These are phyloP conservation scores for Hyphopichia burtonii DNA, from an alignment of 1,139 yeast species.

Conservation along the genomic window DNA sequence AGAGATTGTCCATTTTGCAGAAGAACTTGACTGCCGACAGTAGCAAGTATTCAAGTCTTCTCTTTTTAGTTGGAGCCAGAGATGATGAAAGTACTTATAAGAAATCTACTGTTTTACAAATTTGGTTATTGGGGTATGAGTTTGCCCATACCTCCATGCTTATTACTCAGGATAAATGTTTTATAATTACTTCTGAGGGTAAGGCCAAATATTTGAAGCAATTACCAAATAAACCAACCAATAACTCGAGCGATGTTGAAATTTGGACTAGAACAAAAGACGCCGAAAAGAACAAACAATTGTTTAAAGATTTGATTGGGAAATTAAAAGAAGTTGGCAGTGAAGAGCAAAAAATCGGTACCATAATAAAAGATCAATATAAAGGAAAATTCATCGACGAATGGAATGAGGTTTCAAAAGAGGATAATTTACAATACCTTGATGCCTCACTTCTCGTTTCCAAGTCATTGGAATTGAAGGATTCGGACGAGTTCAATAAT, in stretches of 20 bases:
- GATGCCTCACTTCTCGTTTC: slow-evolving; percentile 60
- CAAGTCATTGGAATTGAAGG: slow-evolving; percentile 68
- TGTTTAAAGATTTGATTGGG: slow-evolving; percentile 60
- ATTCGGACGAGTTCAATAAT: slow-evolving; percentile 69
- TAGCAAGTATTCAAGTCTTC: slow-evolving; percentile 51
- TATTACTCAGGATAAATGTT: slow-evolving; percentile 58
- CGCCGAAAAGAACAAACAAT: slow-evolving; percentile 65
- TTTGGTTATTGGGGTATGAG: slow-evolving; percentile 93
- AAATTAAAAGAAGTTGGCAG: slow-evolving; percentile 38
- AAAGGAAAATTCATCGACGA: slow-evolving; percentile 83
- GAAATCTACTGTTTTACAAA: slow-evolving; percentile 83
- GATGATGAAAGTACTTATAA: slow-evolving; percentile 90
- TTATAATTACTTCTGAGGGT: slow-evolving; percentile 79
- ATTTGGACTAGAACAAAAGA: slow-evolving; percentile 83
- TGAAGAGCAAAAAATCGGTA: slow-evolving; percentile 56
- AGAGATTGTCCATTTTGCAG: slow-evolving; percentile 42
- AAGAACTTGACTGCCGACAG: slow-evolving; percentile 34
- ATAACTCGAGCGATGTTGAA: slow-evolving; percentile 49
- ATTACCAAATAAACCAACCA: slow-evolving; percentile 41
- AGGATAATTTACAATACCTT: slow-evolving; percentile 39
- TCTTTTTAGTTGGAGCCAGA: slow-evolving; percentile 77
- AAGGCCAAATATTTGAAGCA: slow-evolving; percentile 77
- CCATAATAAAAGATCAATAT: slow-evolving; percentile 68
- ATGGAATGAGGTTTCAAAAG: slow-evolving; percentile 63
- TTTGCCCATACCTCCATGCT: slow-evolving; percentile 85